phyloP scores from a whole-genome alignment of 148 eudicot genomes.

The Rhododendron williamsianum region DNA sequence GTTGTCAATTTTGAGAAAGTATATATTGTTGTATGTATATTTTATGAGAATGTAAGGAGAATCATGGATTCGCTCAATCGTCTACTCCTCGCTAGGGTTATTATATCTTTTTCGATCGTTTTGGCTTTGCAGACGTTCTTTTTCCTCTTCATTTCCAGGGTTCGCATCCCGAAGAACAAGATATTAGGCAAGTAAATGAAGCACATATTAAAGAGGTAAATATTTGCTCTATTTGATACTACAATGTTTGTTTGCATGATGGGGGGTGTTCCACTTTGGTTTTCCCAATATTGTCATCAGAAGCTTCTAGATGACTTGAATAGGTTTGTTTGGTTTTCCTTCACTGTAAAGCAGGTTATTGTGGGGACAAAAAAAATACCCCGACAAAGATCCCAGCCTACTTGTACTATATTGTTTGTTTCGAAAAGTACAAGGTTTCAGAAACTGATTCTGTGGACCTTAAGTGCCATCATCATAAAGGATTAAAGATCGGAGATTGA shows the following conservation, averaged over 20 bases:
- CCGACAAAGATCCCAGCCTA: neutral
- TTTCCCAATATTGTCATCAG: neutral
- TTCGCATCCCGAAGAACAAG: neutral
- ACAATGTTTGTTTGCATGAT: neutral
- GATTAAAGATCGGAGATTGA: neutral
- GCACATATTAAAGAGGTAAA: conserved; percentile 3
- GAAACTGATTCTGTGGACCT: conserved; percentile 22
- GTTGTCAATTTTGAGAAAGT: conserved; percentile 13
- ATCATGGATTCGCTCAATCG: conserved; percentile 4
- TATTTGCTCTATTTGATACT: neutral
- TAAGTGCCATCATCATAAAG: neutral
- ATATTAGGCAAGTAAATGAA: neutral
- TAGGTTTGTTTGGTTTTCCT: neutral
- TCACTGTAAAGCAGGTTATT: neutral
- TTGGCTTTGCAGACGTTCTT: neutral
- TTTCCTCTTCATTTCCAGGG: neutral
- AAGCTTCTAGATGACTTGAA: neutral
- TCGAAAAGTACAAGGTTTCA: conserved; percentile 10
- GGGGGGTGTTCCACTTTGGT: neutral
- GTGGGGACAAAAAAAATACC: neutral
- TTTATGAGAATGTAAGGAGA: conserved; percentile 8
- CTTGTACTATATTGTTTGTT: neutral
- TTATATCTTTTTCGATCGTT: neutral
- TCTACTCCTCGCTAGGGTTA: neutral
- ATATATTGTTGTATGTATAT: conserved; percentile 18